Evolutionary conservation across 2,329 filamentous ascomycete genomes (phyloP), one percentile per base, ranked within the genome.

Genomic region (Ceratocystis alfenasii): DNA sequence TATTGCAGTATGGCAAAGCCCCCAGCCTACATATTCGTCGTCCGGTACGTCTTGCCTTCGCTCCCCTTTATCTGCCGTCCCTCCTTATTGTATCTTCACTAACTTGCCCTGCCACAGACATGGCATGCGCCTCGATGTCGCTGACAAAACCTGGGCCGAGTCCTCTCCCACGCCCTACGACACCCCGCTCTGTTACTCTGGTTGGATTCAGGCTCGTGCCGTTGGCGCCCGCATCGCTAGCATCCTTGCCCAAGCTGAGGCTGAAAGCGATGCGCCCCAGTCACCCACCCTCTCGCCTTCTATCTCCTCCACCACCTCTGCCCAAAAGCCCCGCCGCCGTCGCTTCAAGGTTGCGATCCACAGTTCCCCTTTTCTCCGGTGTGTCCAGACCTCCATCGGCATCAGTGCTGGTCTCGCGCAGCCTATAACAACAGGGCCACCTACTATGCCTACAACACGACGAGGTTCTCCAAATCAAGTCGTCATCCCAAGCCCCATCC

Each of bases 151-250:
- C 75, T 99, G 94, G 94, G 90, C 96, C 75, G 82, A 96, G 65
- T 88, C 89, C 36, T 96, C 94, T 5, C 89, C 92, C 1, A 92
- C 90, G 5, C 94, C 94, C 1, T 99, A 97, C 79, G 93, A 99
- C 70, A 90, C 94, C 70, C 94, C 94, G 62, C 81, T 99, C 67
- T 96, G 92, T 2, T 97, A 96, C 73, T 89, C 90, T 70, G 94
- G 94, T 69, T 96, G 94, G 88, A 84, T 87, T 15, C 94, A 97
- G 75, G 87, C 89, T 65, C 86, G 88, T 71, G 84, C 87, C 4
- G 83, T 96, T 28, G 94, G 94, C 17, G 81, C 86, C 68, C 86
- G 90, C 68, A 96, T 99, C 69, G 88, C 85, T n/a, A 86, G 81
- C 70, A 84, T 96, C 36, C 76, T 84, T 59, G 80, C 79, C 67